Base-by-base conservation (phyloP, 1,139 yeast genomes). In the Geotrichum restrictum region DNA sequence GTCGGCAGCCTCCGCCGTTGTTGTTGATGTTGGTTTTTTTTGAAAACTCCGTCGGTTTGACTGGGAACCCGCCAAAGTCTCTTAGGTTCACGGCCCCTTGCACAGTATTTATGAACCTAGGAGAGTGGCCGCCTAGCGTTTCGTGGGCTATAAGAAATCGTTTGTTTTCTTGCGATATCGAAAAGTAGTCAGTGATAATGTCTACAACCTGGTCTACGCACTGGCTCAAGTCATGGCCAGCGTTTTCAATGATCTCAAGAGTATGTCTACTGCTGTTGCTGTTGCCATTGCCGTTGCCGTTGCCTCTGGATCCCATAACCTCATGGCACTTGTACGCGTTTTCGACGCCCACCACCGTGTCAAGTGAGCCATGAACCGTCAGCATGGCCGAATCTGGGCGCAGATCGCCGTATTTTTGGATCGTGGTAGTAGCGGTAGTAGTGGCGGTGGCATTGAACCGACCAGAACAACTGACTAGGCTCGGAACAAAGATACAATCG, bases 151-250 rank as follows among this genome's bases (percentile, higher is more conserved):
- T 64, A 57, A 73, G 71, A 62, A 83, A 85, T 53, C 94, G 70
- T 14, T 66, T 63, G 36, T 80, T 68, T 59, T 83, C 84, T 10
- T 73, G 71, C 4, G 71, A 76, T 0, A 80, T 77, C 2, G 68
- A 57, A 47, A 86, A 73, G 74, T 78, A 85, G 3, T 79, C 73
- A 4, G 77, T 60, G 21, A 88, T 75, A 3, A 69, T 64, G 1
- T 79, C 78, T 0, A 75, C 76, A 1, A 85, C 93, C 24, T 71
- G 66, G 44, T 68, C 74, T 60, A 83, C 67, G 79, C 85, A 62
- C 85, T 85, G 49, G 80, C 78, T 19, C 73, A 46, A 84, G 63
- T 79, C 89, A 67, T 91, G 97, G 64, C 88, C 93, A 0, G 95
- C 96, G 45, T 73, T 74, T 0, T 79, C 78, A 11, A 91, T 72